Base-by-base conservation (phyloP, 2,329 filamentous ascomycete genomes). In the Parastagonospora nodorum region DNA sequence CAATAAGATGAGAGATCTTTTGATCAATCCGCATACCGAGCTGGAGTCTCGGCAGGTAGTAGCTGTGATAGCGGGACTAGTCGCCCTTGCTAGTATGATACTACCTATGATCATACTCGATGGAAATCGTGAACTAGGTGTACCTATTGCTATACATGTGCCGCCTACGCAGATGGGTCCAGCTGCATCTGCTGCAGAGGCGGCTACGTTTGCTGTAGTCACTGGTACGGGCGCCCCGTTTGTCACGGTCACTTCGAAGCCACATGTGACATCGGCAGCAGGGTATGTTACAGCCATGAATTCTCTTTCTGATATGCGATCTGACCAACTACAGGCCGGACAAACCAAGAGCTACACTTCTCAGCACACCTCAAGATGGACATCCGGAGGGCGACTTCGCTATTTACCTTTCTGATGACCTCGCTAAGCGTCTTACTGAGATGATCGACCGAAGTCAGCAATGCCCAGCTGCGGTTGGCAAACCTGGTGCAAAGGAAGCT, bases 161-260 rank as follows among this genome's bases (percentile, higher is more conserved):
- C 48, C 42, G n/a, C 10, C 19, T 4, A 30, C 36, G 2, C 35
- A 45, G 14, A 24, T 50, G 9, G 35, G 33, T n/a, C 42, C 36
- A 5, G 48, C 48, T 28, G 42, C 24, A 8, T 45, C 48, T 30
- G 48, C 42, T 0, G 41, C 42, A 11, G 16, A 29, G 10, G 48
- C 48, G 5, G 38, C 48, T 2, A 51, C 42, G 2, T 37, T 42
- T 10, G 48, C 32, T 8, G 48, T 15, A 2, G 16, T 46, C 5
- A 46, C 42, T 2, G 37, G 33, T 5, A 15, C 42, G 14, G 42
- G 14, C 9, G 37, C 33, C 4, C 48, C 48, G 2, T 31, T 42
- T 5, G 27, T 51, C n/a, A 50, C 48, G 12, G 42, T 50, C 14
- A 50, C 48, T 14, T 42, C 36, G 2, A 45, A 40, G 12, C 48